Evolutionary conservation across 345 rosid genomes (phyloP).

Genomic region (Lumnitzera littorea): DNA sequence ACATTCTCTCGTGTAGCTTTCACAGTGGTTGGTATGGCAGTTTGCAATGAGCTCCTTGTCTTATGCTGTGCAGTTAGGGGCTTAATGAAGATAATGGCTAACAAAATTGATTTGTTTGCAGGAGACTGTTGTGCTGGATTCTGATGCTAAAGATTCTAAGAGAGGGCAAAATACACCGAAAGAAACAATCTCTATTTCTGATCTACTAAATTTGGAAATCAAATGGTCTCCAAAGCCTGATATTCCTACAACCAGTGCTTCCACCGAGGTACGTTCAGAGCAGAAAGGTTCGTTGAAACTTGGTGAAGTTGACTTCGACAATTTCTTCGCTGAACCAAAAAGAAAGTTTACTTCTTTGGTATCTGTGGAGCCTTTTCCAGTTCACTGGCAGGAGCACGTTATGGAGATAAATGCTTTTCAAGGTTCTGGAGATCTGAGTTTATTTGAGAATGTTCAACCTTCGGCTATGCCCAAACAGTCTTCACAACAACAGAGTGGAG

Average conservation of each 20-base stretch:
- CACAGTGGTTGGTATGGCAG: background rate
- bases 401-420: slow-evolving; percentile 22
- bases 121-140: slow-evolving; percentile 52
- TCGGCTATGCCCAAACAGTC: slow-evolving; percentile 17
- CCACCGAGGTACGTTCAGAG: slow-evolving; percentile 11
- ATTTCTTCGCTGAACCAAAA: slow-evolving; percentile 34
- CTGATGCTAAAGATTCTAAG: slow-evolving; percentile 28
- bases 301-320: slow-evolving; percentile 45
- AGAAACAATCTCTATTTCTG: slow-evolving; percentile 39
- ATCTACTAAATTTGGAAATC: slow-evolving; percentile 64
- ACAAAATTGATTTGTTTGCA: slow-evolving; percentile 21
- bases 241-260: slow-evolving; percentile 14
- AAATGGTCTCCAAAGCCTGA: slow-evolving; percentile 46
- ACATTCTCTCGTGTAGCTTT: background rate
- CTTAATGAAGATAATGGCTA: background rate
- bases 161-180: slow-evolving; percentile 25
- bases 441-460: slow-evolving; percentile 37
- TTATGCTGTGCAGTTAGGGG: background rate
- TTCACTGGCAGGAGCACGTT: slow-evolving; percentile 16
- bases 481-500: slow-evolving; percentile 12
- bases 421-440: slow-evolving; percentile 20
- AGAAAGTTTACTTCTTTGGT: slow-evolving; percentile 12
- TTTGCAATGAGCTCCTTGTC: background rate
- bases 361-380: slow-evolving; percentile 17
- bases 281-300: slow-evolving; percentile 27